These are phyloP conservation scores for Ceratobasidium sp. DNA, from an alignment of 1,284 basidiomycete genomes.

Conservation along the genomic window DNA sequence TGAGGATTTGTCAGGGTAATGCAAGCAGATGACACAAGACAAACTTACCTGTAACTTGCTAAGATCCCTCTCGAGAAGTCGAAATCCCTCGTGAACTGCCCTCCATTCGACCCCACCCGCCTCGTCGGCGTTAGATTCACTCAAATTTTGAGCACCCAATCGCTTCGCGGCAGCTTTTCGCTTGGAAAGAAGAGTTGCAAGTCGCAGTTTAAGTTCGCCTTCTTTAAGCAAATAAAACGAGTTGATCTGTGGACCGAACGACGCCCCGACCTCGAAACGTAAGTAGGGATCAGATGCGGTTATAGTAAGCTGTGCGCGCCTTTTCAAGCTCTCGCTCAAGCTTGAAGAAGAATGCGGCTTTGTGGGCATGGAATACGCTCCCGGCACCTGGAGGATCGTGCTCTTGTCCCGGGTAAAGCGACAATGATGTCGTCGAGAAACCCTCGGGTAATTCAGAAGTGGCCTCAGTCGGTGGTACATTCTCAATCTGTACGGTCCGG, in stretches of 20 bases:
- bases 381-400: conserved; percentile 65
- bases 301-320: conserved; percentile 56
- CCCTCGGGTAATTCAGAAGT: conserved; percentile 19
- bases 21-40: conserved; percentile 17
- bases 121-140: conserved; percentile 55
- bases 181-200: conserved; percentile 93
- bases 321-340: conserved; percentile 97
- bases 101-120: conserved; percentile 85
- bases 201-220: conserved; percentile 87
- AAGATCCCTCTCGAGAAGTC: conserved; percentile 93
- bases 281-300: conserved; percentile 12
- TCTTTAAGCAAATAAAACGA: conserved; percentile 99
- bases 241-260: conserved; percentile 75
- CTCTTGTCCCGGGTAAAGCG: conserved; percentile 63
- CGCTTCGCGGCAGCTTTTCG: conserved; percentile 80
- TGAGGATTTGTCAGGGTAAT: not conserved
- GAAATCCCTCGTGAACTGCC: conserved; percentile 94
- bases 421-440: conserved; percentile 49
- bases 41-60: conserved; percentile 84
- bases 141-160: conserved; percentile 65
- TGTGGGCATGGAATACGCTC: conserved; percentile 82
- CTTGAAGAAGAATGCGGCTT: conserved; percentile 98
- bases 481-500: not conserved
- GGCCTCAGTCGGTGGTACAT: conserved; percentile 1
- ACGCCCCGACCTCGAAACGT: conserved; percentile 15